These are phyloP conservation scores for Neofusicoccum parvum DNA, from an alignment of 2,329 filamentous ascomycete genomes.

Conservation along the genomic window DNA sequence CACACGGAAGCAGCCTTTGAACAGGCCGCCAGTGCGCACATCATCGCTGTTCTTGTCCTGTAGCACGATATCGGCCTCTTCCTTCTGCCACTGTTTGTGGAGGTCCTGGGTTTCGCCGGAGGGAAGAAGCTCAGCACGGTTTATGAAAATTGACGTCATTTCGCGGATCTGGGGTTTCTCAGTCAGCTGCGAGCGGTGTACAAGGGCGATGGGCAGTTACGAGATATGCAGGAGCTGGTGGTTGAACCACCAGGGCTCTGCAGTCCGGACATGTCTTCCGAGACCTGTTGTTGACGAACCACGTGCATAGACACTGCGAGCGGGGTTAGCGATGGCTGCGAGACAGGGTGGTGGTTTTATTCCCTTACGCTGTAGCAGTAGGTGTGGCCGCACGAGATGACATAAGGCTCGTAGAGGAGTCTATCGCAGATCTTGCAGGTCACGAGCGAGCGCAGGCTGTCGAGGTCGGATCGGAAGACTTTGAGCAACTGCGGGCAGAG, in stretches of 20 bases:
- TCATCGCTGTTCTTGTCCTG: conserved; percentile 59
- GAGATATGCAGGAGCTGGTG: conserved; percentile 66
- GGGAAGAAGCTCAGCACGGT: conserved; percentile 62
- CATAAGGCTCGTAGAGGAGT: conserved; percentile 70
- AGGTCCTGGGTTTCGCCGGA: conserved; percentile 65
- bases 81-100: conserved; percentile 58
- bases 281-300: conserved; percentile 55
- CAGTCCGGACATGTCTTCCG: conserved; percentile 72
- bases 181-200: conserved; percentile 44
- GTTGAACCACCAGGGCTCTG: conserved; percentile 58
- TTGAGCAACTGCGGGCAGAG: conserved; percentile 38
- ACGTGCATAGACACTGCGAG: conserved; percentile 58
- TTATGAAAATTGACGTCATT: conserved; percentile 64
- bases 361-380: conserved; percentile 67
- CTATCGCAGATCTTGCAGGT: conserved; percentile 71
- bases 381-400: conserved; percentile 68
- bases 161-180: conserved; percentile 53
- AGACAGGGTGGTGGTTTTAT: conserved; percentile 36
- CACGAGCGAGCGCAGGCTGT: conserved; percentile 61
- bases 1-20: conserved; percentile 61
- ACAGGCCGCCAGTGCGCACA: conserved; percentile 58
- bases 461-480: conserved; percentile 54
- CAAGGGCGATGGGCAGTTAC: conserved; percentile 27
- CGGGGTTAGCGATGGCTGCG: conserved; percentile 29
- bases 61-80: conserved; percentile 63